Evolutionary conservation across 805 yeast species (phyloP), one percentile per base, ranked within the genome.

Genomic region (Priceomyces castillae): DNA sequence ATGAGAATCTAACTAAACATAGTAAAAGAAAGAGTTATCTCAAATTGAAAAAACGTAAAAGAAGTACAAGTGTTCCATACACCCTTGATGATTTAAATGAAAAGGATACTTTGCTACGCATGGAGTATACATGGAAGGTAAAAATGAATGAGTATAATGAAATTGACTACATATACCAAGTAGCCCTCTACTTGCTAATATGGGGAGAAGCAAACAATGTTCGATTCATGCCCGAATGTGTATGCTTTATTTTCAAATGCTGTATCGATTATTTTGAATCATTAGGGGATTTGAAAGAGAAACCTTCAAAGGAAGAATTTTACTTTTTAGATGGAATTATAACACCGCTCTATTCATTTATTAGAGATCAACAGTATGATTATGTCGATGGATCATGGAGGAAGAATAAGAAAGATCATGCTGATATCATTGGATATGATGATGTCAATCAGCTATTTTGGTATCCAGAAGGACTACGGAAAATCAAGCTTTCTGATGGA

Each of bases 191-290:
- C 59, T 65, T 78, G 50, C 72, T 77, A 43, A 71, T 82, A 34
- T 84, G 90, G 90, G 90, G 90, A 28, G 90, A 86, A 59, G 84
- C 90, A 4, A 83, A 82, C 59, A 84, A 81, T 58, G 67, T 77
- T 22, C 57, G 82, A 43, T 77, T 74, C 49, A 62, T 72, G 56
- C 81, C 82, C 1, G 76, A 61, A 34, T 58, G 64, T 52, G 57
- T 54, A 4, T 67, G 73, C 45, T 68, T 65, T 42, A 54, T 68
- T 10, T 65, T 44, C 46, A 60, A 63, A 34, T 50, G 61, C 43
- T 57, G 62, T 2, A 42, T 53, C 5, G 68, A 64, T 33, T 50
- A 53, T 34, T 55, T 44, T 19, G 19, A 58, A 52, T 2, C 56
- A 38, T 19, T 49, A 43, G 33, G 14, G 1, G 17, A 19, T 18